phyloP scores from a whole-genome alignment of 2,329 filamentous ascomycete genomes.

The Exophiala aquamarina region DNA sequence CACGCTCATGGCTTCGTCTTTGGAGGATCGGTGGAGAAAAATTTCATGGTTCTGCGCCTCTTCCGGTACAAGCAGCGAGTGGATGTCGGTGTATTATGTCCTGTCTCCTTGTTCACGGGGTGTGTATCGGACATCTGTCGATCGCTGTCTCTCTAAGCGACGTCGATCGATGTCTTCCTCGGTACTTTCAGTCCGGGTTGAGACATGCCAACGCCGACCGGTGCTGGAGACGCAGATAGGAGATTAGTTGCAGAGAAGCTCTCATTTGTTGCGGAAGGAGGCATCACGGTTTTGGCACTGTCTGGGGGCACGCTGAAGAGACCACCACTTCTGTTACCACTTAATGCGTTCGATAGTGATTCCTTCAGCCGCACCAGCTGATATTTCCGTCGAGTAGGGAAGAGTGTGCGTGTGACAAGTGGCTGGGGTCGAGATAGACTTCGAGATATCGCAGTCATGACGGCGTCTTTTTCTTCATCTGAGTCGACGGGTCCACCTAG shows the following conservation, averaged over 20 bases:
- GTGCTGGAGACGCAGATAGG: constrained; percentile 18
- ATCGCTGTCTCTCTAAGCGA: constrained; percentile 9
- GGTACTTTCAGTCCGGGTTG: constrained; percentile 20
- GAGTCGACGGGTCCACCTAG: constrained; percentile 70
- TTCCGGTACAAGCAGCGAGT: too few relatives aligned
- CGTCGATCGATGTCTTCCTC: constrained; percentile 24
- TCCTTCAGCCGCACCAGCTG: constrained; percentile 64
- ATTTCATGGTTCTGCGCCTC: too few relatives aligned
- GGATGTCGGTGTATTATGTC: background rate
- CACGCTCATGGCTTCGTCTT: too few relatives aligned
- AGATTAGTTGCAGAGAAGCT: constrained; percentile 13
- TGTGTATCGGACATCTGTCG: background rate
- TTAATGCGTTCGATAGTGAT: constrained; percentile 60
- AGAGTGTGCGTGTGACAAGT: constrained; percentile 63
- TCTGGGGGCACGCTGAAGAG: constrained; percentile 38
- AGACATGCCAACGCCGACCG: constrained; percentile 15
- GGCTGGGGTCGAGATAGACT: constrained; percentile 70
- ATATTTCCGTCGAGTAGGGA: constrained; percentile 55
- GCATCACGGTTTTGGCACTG: constrained; percentile 18
- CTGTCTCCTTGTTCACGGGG: background rate
- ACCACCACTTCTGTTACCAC: constrained; percentile 46
- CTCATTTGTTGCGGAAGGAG: constrained; percentile 21
- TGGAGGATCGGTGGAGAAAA: too few relatives aligned
- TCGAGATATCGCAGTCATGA: constrained; percentile 75
- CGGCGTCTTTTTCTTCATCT: constrained; percentile 86